Evolutionary conservation across 495 filamentous ascomycete species (phyloP), one percentile per base, ranked within the genome.

Genomic region (Cetradonia linearis): DNA sequence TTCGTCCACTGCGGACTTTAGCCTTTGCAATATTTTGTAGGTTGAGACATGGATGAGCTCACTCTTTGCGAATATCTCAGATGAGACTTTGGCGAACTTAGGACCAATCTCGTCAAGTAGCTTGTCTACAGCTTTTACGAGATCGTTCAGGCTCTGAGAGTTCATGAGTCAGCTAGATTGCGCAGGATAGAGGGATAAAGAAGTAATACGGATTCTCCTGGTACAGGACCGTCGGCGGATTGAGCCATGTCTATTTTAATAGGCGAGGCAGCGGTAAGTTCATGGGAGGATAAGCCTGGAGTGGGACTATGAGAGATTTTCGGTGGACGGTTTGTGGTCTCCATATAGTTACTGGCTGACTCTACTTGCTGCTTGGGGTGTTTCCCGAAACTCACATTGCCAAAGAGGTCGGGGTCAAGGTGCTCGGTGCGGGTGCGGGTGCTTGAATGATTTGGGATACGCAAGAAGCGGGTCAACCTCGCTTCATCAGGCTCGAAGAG

Each of bases 51-150:
- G 8, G 18, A 44, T 48, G n/a, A 11, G 49, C 84, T 50, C 74
- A 95, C 91, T 86, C 71, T 96, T 96, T 40, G 85, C 80, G 66
- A 95, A 89, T 52, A 98, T 84, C 68, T 95, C 90, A 55, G 80
- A 81, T 0, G 86, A 91, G 4, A 95, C 81, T 38, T 78, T 81
- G 28, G 85, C 81, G 68, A 96, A 94, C 70, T 96, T 96, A 68
- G 81, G 83, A 25, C 86, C 85, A 3, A 98, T 74, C 34, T 87
- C 83, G 67, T 91, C 85, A 11, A 98, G 77, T 14, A 96, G 80
- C 20, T 93, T 87, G 66, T 96, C 91, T 3, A 96, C 83, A 0
- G 86, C 86, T 3, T 81, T 84, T 4, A 84, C 83, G 49, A 95
- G 82, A 65, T 88, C 86, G 47, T 81, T 80, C 18, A 78, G 67